A percentile compares a stretch with the other conserved stretches of the same genome.
These are phyloP conservation scores for Metschnikowia kofuensis DNA, from an alignment of 805 yeast genomes.

Conservation along the genomic window DNA sequence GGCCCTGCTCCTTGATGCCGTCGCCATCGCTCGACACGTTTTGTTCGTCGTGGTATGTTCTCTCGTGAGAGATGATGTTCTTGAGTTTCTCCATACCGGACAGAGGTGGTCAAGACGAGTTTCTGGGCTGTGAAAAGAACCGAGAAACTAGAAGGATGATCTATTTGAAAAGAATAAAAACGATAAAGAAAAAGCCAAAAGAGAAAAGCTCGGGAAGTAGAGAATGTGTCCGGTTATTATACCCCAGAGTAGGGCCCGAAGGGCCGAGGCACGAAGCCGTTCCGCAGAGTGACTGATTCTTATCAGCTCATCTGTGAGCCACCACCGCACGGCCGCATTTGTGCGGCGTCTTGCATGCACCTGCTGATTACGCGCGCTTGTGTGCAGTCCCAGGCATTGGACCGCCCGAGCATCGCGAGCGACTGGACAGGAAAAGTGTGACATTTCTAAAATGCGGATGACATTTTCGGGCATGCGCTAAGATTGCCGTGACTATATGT, in stretches of 20 bases:
- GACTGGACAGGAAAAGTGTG: not conserved
- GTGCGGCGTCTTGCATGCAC: not conserved
- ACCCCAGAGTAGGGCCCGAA: not conserved
- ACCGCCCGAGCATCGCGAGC: not conserved
- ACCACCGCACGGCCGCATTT: not conserved
- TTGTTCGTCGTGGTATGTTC: slow-evolving; percentile 13
- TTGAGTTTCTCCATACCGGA: slow-evolving; percentile 17
- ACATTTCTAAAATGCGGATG: not conserved
- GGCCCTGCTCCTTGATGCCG: slow-evolving; percentile 6
- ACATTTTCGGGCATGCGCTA: no score
- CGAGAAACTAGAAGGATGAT: not conserved
- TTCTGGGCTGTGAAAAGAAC: not conserved
- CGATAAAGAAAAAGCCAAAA: not conserved
- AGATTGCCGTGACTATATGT: no score
- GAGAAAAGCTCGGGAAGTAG: not conserved
- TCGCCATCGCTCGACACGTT: slow-evolving; percentile 8
- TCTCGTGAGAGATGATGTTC: slow-evolving; percentile 9
- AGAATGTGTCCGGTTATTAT: not conserved
- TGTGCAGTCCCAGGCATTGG: not conserved
- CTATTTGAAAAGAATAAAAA: not conserved
- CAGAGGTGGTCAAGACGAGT: no score
- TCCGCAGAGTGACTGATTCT: not conserved
- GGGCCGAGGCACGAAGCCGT: not conserved
- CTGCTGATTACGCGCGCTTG: not conserved
- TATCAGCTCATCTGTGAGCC: slow-evolving; percentile 2